Evolutionary conservation across 2,329 filamentous ascomycete species (phyloP), one percentile per base, ranked within the genome.

Genomic region (Chalaropsis thielavioides): DNA sequence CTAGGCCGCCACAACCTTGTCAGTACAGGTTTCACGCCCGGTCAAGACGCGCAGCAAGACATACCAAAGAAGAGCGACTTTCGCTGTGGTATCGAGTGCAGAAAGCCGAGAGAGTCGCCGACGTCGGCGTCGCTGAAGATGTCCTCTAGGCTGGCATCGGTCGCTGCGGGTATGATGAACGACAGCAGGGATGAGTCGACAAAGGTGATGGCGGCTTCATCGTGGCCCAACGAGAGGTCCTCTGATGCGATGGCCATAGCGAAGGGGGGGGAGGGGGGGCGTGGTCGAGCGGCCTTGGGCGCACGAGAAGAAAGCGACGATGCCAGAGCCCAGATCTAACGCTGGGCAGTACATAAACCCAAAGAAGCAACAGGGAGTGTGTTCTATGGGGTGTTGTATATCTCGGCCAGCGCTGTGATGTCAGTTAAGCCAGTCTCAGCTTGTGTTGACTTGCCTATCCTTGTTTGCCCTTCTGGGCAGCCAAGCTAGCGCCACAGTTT

Each of bases 41-140:
- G 54, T 27, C 17, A 40, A 19, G n/a, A 61, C 6, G 41, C 19
- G 27, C 22, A 13, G 22, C 8, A 61, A 17, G 64, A 74, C 81
- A 69, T 78, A 90, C 88, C 88, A 71, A 91, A 90, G 72, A 89
- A 87, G 46, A 92, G 76, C 64, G 80, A 79, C 46, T 86, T 80
- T 69, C 88, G 80, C 70, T 83, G 81, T 54, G 81, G 75, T 70
- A 90, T 79, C 19, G 80, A 80, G 62, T 83, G 79, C 51, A 87
- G 78, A 68, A 77, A 75, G 69, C 75, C 76, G 68, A 76, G 75
- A 64, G 75, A 77, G 68, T 74, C 76, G 11, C 76, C 73, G 3
- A 74, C 73, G 54, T 76, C 72, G 40, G 63, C 63, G 22, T 65
- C 60, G 31, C 74, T 75, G 64, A 86, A 78, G 1, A 75, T 75